Percentiles rank a stretch among this genome's conserved stretches.
These are phyloP conservation scores for Leishmania braziliensis DNA, from an alignment of 208 protist species.

Conservation along the genomic window DNA sequence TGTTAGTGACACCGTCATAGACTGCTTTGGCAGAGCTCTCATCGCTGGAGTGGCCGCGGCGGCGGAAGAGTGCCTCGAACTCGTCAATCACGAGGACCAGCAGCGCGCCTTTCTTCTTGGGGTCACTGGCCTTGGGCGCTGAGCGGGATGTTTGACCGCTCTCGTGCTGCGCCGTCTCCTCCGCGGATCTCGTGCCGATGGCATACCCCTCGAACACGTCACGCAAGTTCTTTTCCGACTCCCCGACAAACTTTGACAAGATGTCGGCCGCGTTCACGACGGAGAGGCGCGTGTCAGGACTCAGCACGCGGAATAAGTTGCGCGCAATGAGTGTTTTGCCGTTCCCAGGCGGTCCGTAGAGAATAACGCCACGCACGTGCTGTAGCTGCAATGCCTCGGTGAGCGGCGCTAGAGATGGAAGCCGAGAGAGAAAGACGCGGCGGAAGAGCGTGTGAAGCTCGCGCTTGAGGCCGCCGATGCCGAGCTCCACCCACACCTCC, in stretches of 20 bases:
- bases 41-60: slow-evolving; percentile 84
- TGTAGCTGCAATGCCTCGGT: slow-evolving; percentile 87
- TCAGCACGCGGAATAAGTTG: slow-evolving; percentile 97
- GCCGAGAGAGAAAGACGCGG: slow-evolving; percentile 97
- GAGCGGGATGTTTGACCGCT: neutral
- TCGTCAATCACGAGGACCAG: slow-evolving; percentile 99
- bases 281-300: slow-evolving; percentile 72
- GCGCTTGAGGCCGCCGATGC: slow-evolving; percentile 95
- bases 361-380: slow-evolving; percentile 98
- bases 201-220: slow-evolving; percentile 96
- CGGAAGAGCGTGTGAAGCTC: slow-evolving; percentile 97
- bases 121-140: neutral
- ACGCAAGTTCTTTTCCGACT: slow-evolving; percentile 99
- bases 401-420: slow-evolving; percentile 85
- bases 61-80: slow-evolving; percentile 98
- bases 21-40: slow-evolving; percentile 95
- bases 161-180: slow-evolving; percentile 31
- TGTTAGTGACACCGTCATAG: slow-evolving; percentile 99
- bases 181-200: slow-evolving; percentile 61
- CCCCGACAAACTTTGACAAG: slow-evolving; percentile 99
- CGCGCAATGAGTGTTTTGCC: slow-evolving; percentile 99
- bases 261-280: slow-evolving; percentile 97
- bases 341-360: slow-evolving; percentile 99
- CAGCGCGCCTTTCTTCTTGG: slow-evolving; percentile 45
- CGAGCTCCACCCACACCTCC: slow-evolving; percentile 72